Evolutionary conservation across 2,329 filamentous ascomycete genomes (phyloP).

Genomic region (Cucurbitaria berberidis): DNA sequence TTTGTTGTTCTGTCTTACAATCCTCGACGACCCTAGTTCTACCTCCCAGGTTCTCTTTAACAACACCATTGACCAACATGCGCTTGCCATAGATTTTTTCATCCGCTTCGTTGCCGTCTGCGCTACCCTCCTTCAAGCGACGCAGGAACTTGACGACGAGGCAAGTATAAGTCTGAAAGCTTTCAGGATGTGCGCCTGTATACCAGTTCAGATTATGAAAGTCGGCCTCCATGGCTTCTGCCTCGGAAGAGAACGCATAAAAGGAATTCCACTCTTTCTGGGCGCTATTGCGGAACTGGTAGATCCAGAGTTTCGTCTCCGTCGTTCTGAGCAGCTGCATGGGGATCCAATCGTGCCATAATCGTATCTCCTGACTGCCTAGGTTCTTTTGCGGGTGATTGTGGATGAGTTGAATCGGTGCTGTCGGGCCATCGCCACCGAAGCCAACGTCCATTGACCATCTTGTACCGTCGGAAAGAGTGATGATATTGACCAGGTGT

Average conservation of each 20-base stretch:
- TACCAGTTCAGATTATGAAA: slow-evolving; percentile 51
- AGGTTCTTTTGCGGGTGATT: slow-evolving; percentile 56
- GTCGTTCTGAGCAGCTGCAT: slow-evolving; percentile 47
- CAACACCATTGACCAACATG: slow-evolving; percentile 52
- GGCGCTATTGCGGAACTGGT: slow-evolving; percentile 58
- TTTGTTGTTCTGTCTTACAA: slow-evolving; percentile 49
- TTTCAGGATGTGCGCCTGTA: slow-evolving; percentile 38
- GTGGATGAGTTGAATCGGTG: slow-evolving; percentile 60
- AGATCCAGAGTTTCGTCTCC: slow-evolving; percentile 64
- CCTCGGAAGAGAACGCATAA: slow-evolving; percentile 49
- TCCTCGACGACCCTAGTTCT: slow-evolving; percentile 48
- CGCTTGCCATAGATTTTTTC: slow-evolving; percentile 45
- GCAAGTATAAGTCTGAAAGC: slow-evolving; percentile 40
- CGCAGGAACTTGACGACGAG: slow-evolving; percentile 50
- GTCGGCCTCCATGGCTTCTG: slow-evolving; percentile 50
- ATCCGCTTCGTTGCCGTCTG: slow-evolving; percentile 38
- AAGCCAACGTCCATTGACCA: slow-evolving; percentile 69
- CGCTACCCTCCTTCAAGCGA: slow-evolving; percentile 15
- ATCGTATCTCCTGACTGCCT: slow-evolving; percentile 62
- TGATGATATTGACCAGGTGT: slow-evolving; percentile 68
- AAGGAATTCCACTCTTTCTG: slow-evolving; percentile 51
- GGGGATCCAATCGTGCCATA: slow-evolving; percentile 59
- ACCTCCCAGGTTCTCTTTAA: slow-evolving; percentile 53
- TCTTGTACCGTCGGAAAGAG: slow-evolving; percentile 56
- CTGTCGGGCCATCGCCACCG: slow-evolving; percentile 66